Base-by-base conservation (phyloP, 2,329 filamentous ascomycete genomes). In the Apiospora saccharicola region DNA sequence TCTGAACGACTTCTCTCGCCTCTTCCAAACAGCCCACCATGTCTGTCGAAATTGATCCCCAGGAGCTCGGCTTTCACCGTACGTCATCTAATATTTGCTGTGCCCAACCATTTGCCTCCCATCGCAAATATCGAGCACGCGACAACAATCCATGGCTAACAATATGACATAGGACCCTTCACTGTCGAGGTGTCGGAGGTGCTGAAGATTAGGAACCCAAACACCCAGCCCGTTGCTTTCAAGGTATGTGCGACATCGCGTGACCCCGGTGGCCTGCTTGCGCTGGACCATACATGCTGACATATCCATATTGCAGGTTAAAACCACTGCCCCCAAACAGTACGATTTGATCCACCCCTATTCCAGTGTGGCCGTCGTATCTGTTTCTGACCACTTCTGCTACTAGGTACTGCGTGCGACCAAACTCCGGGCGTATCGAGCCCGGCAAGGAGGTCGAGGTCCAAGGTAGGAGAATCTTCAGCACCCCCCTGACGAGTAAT, bases 291-390 rank as follows among this genome's bases (percentile, higher is more conserved):
- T 72, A 75, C 78, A 10, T 70, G 61, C 81, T 84, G 75, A 83
- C 78, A 69, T 70, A 67, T 72, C 57, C 46, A 78, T 37, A 61
- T 61, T 30, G 30, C 53, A 98, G 95, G 96, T 99, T 84, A 99
- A 99, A 91, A 99, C 96, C 68, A 99, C 96, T 75, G 96, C 96
- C 69, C 96, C 96, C 46, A 98, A 98, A 86, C 96, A 98, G 96
- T 99, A 93, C 81, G 93, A 37, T 75, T 72, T 76, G 73, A 74
- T 69, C 74, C 26, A 72, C 71, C 57, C 71, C 77, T 69, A 67
- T 30, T 37, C 22, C 22, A 34, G 22, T 12, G 34, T 72, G 70
- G 75, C 74, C 73, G 72, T 72, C 75, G 67, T 67, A 70, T 26
- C 44, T 22, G 70, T 71, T 57, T 71, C 76, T 77, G 71, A 78